These are phyloP conservation scores for Tuber magnatum DNA, from an alignment of 495 filamentous ascomycete genomes.

Conservation along the genomic window DNA sequence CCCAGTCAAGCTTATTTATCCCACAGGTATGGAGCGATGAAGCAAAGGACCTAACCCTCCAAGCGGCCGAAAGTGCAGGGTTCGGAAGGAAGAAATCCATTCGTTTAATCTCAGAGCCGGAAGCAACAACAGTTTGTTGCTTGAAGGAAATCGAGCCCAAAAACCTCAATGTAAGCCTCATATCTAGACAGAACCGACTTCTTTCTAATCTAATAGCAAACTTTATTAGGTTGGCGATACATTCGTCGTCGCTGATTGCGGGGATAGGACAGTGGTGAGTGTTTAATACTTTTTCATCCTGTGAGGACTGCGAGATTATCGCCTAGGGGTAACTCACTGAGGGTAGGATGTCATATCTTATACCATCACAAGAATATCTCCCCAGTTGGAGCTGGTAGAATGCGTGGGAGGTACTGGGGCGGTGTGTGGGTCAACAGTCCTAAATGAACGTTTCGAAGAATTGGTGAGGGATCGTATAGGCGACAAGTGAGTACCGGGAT, in stretches of 20 bases:
- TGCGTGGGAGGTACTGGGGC: constrained; percentile 58
- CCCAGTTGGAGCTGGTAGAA: constrained; percentile 52
- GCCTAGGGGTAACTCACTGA: background rate
- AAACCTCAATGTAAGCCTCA: constrained; percentile 12
- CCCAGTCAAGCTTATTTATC: background rate
- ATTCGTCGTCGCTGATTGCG: constrained; percentile 66
- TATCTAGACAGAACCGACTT: background rate
- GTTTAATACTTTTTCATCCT: background rate
- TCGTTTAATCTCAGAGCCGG: constrained; percentile 55
- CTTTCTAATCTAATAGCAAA: background rate
- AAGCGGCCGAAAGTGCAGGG: constrained; percentile 48
- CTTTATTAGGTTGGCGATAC: constrained; percentile 52
- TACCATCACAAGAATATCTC: constrained; percentile 47
- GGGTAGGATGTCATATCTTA: constrained; percentile 44
- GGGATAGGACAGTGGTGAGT: constrained; percentile 58
- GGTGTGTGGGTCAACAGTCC: constrained; percentile 59
- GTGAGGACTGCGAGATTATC: background rate
- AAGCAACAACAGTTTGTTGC: constrained; percentile 31
- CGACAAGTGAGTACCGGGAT: constrained; percentile 38
- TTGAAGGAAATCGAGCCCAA: constrained; percentile 25
- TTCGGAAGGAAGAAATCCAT: constrained; percentile 47
- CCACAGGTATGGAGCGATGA: constrained; percentile 48
- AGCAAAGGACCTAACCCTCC: constrained; percentile 47
- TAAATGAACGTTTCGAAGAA: constrained; percentile 60
- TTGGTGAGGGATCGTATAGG: constrained; percentile 55